These are phyloP conservation scores for Rhizopogon vinicolor DNA, from an alignment of 768 basidiomycete species.

Conservation along the genomic window DNA sequence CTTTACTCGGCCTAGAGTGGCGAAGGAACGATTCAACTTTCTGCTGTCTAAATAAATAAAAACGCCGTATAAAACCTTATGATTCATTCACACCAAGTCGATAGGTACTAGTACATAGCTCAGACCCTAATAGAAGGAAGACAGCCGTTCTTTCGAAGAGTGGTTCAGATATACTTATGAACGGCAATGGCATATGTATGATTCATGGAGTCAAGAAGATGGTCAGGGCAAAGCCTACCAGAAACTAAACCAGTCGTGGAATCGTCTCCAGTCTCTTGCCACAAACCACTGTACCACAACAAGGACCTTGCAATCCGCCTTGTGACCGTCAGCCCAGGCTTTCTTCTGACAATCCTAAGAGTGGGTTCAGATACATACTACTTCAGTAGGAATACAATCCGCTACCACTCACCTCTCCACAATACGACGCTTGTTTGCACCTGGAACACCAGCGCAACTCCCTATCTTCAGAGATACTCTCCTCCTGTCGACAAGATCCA, in stretches of 20 bases:
- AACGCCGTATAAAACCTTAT: too few species aligned
- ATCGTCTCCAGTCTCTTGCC: neutral
- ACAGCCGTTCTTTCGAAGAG: too few species aligned
- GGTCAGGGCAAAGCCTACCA: neutral
- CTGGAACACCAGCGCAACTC: neutral
- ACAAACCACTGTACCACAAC: neutral
- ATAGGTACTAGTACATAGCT: too few species aligned
- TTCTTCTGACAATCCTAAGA: neutral
- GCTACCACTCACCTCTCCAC: neutral
- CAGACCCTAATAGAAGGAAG: too few species aligned
- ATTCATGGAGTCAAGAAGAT: neutral
- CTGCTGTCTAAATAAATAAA: too few species aligned
- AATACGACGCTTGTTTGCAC: neutral
- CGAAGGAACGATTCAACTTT: too few species aligned
- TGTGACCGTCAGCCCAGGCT: neutral
- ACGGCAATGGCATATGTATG: too few species aligned
- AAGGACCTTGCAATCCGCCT: neutral
- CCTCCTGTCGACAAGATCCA: neutral
- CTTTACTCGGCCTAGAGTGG: too few species aligned
- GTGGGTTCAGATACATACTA: neutral
- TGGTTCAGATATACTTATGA: too few species aligned
- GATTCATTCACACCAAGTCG: too few species aligned
- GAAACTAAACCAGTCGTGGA: neutral
- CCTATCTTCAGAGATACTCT: neutral
- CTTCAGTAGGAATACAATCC: too few species aligned